Evolutionary conservation across 345 rosid species (phyloP).

Genomic region (Mercurialis annua): DNA sequence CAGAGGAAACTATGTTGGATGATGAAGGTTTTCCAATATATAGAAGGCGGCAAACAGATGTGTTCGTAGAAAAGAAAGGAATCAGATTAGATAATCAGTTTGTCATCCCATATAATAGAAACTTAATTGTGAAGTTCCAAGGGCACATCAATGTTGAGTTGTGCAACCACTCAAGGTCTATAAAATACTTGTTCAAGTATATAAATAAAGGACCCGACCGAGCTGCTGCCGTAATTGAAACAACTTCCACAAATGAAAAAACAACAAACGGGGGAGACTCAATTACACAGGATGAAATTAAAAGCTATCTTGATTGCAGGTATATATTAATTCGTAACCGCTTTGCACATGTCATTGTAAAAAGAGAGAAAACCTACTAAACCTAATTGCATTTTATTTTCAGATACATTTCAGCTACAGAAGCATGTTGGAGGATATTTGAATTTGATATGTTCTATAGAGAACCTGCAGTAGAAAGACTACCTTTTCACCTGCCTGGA

Average conservation of each 20-base stretch:
- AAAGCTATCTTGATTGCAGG: slow-evolving; percentile 8
- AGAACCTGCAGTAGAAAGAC: background rate
- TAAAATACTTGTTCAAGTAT: slow-evolving; percentile 11
- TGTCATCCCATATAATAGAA: background rate
- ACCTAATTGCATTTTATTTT: too few species aligned
- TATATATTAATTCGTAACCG: too few species aligned
- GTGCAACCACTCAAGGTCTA: background rate
- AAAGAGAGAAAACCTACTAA: too few species aligned
- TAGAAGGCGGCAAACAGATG: background rate
- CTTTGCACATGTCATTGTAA: too few species aligned
- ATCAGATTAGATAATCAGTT: slow-evolving; percentile 4
- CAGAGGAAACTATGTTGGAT: background rate
- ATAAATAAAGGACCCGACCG: background rate
- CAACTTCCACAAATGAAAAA: too few species aligned
- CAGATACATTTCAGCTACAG: slow-evolving; percentile 4
- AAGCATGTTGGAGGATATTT: slow-evolving; percentile 19
- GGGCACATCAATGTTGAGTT: slow-evolving; percentile 10
- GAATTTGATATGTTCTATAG: slow-evolving; percentile 5
- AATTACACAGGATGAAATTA: background rate
- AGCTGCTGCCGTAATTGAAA: background rate
- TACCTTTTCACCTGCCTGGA: background rate
- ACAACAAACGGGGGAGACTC: background rate
- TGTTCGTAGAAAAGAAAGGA: background rate
- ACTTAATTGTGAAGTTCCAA: background rate
- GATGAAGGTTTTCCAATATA: slow-evolving; percentile 1